These are phyloP conservation scores for Phytophthora melonis DNA, from an alignment of 352 stramenopile genomes.

Conservation along the genomic window DNA sequence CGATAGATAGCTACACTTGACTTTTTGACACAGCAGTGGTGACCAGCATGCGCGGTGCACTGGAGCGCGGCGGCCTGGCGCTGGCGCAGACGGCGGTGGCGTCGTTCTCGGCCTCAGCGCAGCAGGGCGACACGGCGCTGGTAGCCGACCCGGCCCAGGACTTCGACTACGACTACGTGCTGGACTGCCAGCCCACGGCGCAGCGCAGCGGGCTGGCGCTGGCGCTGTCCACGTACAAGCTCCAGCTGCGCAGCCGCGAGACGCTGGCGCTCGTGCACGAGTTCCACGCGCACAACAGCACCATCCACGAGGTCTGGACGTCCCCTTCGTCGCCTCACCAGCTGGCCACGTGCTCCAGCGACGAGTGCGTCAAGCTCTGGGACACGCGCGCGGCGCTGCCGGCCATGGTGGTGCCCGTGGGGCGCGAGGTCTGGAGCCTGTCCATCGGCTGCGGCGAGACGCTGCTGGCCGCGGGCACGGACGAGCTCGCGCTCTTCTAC, in stretches of 20 bases:
- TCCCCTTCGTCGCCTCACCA: conserved; percentile 69
- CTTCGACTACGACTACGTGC: conserved; percentile 90
- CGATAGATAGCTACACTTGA: conserved; percentile 19
- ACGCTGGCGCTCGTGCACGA: conserved; percentile 71
- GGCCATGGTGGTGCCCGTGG: conserved; percentile 69
- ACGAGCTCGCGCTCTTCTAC: conserved; percentile 85
- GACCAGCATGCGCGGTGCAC: conserved; percentile 53
- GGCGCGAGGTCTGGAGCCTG: conserved; percentile 84
- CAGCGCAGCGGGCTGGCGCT: conserved; percentile 65
- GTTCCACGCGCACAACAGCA: conserved; percentile 80
- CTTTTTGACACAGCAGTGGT: background rate
- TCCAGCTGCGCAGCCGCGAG: conserved; percentile 79
- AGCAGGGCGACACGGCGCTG: conserved; percentile 33
- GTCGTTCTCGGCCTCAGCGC: conserved; percentile 54
- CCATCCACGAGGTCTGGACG: conserved; percentile 86
- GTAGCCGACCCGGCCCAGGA: conserved; percentile 42
- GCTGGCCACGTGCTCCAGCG: conserved; percentile 85
- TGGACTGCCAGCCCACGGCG: conserved; percentile 80
- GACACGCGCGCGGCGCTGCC: conserved; percentile 69
- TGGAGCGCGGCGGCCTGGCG: conserved; percentile 53
- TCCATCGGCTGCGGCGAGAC: conserved; percentile 81
- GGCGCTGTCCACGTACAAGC: conserved; percentile 69
- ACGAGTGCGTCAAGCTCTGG: conserved; percentile 90
- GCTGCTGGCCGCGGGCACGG: conserved; percentile 74
- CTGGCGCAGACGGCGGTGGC: conserved; percentile 75